These are phyloP conservation scores for Penicillium psychrofluorescens DNA, from an alignment of 495 filamentous ascomycete genomes.

Conservation along the genomic window DNA sequence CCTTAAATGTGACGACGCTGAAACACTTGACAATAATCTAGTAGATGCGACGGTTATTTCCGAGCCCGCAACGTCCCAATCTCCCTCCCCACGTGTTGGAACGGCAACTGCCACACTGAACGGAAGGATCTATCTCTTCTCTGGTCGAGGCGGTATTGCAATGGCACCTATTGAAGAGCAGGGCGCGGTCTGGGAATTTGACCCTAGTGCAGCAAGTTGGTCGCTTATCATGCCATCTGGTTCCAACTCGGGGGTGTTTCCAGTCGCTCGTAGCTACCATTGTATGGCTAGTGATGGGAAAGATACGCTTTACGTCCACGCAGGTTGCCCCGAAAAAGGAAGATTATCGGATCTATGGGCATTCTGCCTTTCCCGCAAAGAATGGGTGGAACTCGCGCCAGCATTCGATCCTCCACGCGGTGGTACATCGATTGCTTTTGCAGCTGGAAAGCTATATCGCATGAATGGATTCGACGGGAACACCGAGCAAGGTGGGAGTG, in stretches of 20 bases:
- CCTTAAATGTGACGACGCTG: not conserved
- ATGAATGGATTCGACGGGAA: slow-evolving; percentile 69
- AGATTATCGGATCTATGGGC: slow-evolving; percentile 63
- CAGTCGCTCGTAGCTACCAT: slow-evolving; percentile 43
- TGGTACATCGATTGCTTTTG: slow-evolving; percentile 55
- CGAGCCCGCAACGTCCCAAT: slow-evolving; percentile 4
- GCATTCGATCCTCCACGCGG: slow-evolving; percentile 56
- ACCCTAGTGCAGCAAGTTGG: slow-evolving; percentile 23
- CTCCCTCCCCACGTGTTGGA: slow-evolving; percentile 43
- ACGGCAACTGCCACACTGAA: slow-evolving; percentile 34
- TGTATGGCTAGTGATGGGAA: slow-evolving; percentile 39
- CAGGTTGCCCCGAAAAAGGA: slow-evolving; percentile 54
- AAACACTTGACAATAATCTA: not conserved
- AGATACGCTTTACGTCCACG: slow-evolving; percentile 59
- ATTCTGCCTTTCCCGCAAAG: slow-evolving; percentile 50
- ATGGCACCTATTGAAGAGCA: slow-evolving; percentile 48
- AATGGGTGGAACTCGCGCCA: slow-evolving; percentile 55
- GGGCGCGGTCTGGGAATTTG: slow-evolving; percentile 43
- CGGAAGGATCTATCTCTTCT: slow-evolving; percentile 47
- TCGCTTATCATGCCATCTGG: slow-evolving; percentile 13
- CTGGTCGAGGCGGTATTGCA: slow-evolving; percentile 45
- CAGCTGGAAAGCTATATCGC: slow-evolving; percentile 52
- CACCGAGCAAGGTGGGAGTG: slow-evolving; percentile 52
- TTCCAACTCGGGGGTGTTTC: slow-evolving; percentile 10
- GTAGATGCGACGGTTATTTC: slow-evolving; percentile 1